Percentiles rank a stretch among this genome's conserved stretches.
These are phyloP conservation scores for Saccharomycopsis javanensis DNA, from an alignment of 805 yeast genomes.

Conservation along the genomic window DNA sequence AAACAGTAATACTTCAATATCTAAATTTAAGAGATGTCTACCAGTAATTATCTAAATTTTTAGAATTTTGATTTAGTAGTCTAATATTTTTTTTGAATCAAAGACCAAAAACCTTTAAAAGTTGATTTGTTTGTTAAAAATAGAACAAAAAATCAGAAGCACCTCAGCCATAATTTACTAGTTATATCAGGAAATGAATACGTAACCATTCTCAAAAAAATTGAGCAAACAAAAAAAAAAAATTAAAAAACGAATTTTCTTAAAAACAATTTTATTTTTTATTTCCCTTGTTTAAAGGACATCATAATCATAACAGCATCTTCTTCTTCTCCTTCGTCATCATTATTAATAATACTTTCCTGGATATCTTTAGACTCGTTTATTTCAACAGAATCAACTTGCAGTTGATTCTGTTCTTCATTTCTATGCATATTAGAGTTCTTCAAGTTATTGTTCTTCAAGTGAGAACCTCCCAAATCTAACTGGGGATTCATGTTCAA, in stretches of 20 bases:
- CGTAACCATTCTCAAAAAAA: too few relatives aligned
- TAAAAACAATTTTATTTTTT: not conserved
- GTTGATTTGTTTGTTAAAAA: too few relatives aligned
- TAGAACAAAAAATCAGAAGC: too few relatives aligned
- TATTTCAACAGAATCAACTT: not conserved
- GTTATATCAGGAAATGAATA: too few relatives aligned
- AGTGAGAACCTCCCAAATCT: not conserved
- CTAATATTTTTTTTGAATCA: too few relatives aligned
- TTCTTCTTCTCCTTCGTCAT: conserved; percentile 13
- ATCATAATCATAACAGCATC: conserved; percentile 19
- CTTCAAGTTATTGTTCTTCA: not conserved
- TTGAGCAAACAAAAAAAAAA: not conserved
- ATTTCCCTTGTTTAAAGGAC: conserved; percentile 16
- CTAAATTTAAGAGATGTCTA: too few relatives aligned
- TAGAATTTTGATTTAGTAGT: too few relatives aligned
- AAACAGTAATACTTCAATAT: too few relatives aligned
- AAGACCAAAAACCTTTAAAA: too few relatives aligned
- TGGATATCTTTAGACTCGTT: not conserved
- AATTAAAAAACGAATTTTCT: too few relatives aligned
- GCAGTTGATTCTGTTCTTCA: not conserved
- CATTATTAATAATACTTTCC: not conserved
- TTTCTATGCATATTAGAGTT: not conserved
- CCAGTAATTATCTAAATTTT: too few relatives aligned
- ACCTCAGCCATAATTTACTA: too few relatives aligned
- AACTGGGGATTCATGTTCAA: conserved; percentile 5